These are phyloP conservation scores for Vaccinium corymbosum DNA, from an alignment of 148 eudicot genomes.

Conservation along the genomic window DNA sequence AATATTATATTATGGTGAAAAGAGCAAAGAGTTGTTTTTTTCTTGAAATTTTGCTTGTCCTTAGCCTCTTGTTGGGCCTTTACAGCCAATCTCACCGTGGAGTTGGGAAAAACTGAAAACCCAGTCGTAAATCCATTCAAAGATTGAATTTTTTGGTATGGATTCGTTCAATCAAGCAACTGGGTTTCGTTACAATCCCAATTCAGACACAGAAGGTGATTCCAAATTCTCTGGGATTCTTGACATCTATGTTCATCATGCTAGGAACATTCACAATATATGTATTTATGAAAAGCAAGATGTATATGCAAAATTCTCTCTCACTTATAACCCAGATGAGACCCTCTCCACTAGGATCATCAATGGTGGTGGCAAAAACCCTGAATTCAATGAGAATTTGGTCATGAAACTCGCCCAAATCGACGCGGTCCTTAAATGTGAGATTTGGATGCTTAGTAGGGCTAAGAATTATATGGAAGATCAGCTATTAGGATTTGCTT, in stretches of 20 bases:
- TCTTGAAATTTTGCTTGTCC: not conserved
- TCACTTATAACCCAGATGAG: constrained; percentile 74
- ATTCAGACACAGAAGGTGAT: constrained; percentile 27
- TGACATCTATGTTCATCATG: constrained; percentile 67
- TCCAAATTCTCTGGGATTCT: constrained; percentile 46
- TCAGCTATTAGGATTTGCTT: constrained; percentile 72
- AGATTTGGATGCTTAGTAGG: constrained; percentile 83
- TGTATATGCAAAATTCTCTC: constrained; percentile 80
- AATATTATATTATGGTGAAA: not conserved
- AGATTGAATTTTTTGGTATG: constrained; percentile 25
- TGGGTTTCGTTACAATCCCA: constrained; percentile 37
- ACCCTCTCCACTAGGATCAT: constrained; percentile 51
- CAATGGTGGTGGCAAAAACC: constrained; percentile 73
- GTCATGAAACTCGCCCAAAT: constrained; percentile 42
- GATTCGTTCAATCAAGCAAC: constrained; percentile 39
- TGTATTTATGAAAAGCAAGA: constrained; percentile 86
- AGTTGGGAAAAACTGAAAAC: not conserved
- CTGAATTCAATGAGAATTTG: constrained; percentile 57
- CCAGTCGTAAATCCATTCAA: not conserved
- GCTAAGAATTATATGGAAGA: constrained; percentile 58
- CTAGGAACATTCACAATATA: constrained; percentile 80
- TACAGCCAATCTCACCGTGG: not conserved
- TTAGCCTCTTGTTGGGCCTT: not conserved
- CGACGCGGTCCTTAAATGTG: constrained; percentile 67
- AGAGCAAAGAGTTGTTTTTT: not conserved